A percentile compares a stretch with the other conserved stretches of the same genome.
Conservation (phyloP, 805 yeast species). For the Starmerella vitae region DNA sequence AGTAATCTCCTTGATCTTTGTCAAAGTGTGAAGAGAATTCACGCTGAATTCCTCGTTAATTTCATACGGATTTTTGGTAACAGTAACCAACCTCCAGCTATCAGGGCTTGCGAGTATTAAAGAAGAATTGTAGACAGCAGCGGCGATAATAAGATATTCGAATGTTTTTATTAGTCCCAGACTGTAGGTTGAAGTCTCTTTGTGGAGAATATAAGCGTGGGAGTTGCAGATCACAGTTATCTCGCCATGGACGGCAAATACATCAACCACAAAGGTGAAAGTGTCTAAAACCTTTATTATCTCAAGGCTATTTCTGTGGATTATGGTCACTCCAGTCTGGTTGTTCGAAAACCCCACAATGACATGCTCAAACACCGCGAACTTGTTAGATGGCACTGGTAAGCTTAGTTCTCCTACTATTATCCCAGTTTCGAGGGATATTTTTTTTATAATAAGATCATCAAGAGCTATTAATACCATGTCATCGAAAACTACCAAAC, state of each 20-base stretch:
- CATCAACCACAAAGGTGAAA: slow-evolving; percentile 4
- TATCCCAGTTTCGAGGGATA: slow-evolving; percentile 7
- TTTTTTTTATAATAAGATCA: neutral
- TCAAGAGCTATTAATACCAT: slow-evolving; percentile 3
- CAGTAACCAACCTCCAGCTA: slow-evolving; percentile 5
- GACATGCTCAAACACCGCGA: slow-evolving; percentile 11
- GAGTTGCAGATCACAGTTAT: slow-evolving; percentile 6
- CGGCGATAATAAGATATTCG: neutral
- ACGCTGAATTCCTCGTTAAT: slow-evolving; percentile 10
- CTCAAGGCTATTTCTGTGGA: slow-evolving; percentile 12
- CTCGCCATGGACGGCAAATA: slow-evolving; percentile 1
- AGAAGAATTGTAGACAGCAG: neutral
- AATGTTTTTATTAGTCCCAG: neutral
- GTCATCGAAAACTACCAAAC: slow-evolving; percentile 2
- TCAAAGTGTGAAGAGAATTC: slow-evolving; percentile 5
- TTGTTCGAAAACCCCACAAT: slow-evolving; percentile 7
- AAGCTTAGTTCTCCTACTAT: neutral
- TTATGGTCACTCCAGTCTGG: neutral
- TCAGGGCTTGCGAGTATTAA: slow-evolving; percentile 2
- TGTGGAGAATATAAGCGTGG: slow-evolving; percentile 2
- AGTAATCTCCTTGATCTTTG: neutral
- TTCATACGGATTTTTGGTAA: neutral
- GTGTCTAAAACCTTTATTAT: neutral
- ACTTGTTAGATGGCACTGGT: neutral
- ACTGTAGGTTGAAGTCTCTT: neutral